Percentiles rank a stretch among this genome's conserved stretches.
Evolutionary conservation across 768 basidiomycete genomes (phyloP).

Genomic region (Agaricus bisporus): DNA sequence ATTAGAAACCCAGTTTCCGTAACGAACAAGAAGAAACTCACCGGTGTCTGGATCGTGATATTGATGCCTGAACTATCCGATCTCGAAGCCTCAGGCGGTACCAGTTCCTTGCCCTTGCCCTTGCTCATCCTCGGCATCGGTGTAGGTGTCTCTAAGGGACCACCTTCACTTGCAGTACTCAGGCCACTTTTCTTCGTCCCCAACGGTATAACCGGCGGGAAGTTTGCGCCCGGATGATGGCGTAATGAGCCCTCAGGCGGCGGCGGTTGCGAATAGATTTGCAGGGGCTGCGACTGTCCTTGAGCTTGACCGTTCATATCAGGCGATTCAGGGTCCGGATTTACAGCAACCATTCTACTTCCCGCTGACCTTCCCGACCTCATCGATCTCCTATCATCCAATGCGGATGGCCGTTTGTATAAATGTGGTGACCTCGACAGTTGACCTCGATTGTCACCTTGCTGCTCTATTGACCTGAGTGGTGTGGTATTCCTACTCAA

Average conservation of each 20-base stretch:
- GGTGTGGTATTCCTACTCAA: constrained; percentile 26
- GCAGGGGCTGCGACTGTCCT: not conserved
- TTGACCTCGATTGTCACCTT: not conserved
- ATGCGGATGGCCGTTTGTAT: not conserved
- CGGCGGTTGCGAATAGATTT: not conserved
- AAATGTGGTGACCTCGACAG: not conserved
- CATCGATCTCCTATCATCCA: constrained; percentile 3
- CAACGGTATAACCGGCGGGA: not conserved
- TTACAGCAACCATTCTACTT: constrained; percentile 4
- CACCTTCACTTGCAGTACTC: not conserved
- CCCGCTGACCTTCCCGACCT: constrained; percentile 7
- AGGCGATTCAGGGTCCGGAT: constrained; percentile 6
- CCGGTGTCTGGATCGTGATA: constrained; percentile 6
- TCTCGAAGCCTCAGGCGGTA: not conserved
- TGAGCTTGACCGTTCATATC: not conserved
- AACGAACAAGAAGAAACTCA: not conserved
- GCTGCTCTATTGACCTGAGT: not conserved
- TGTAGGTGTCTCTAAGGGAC: constrained; percentile 4
- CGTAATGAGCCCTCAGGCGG: not conserved
- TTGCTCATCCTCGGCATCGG: constrained; percentile 3
- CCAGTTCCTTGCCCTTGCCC: constrained; percentile 3
- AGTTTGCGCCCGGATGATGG: not conserved
- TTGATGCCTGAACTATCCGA: constrained; percentile 1
- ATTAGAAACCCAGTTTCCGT: not conserved
- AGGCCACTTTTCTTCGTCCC: constrained; percentile 4